These are phyloP conservation scores for Candida glaebosa DNA, from an alignment of 805 yeast species.

Conservation along the genomic window DNA sequence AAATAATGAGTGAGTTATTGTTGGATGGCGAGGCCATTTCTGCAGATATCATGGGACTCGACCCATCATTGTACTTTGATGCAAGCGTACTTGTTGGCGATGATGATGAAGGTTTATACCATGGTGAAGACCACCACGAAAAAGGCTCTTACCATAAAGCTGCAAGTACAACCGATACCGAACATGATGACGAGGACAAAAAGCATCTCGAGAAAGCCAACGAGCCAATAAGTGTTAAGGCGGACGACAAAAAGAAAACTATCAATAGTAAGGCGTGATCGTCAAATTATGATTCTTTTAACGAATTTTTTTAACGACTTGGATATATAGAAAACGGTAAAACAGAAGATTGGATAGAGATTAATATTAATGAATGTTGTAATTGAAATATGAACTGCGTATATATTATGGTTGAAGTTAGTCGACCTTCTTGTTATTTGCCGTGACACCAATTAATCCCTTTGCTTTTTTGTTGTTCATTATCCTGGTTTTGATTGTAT, in stretches of 20 bases:
- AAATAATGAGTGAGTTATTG: slow-evolving; percentile 80
- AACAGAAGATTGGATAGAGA: not conserved
- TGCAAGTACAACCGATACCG: not conserved
- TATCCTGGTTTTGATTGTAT: slow-evolving; percentile 4
- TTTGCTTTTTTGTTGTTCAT: slow-evolving; percentile 2
- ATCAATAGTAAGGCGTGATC: not conserved
- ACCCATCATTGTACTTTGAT: slow-evolving; percentile 85
- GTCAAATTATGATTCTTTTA: not conserved
- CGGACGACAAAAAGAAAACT: not conserved
- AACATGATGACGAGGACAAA: not conserved
- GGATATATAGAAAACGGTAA: not conserved
- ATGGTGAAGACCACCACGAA: not conserved
- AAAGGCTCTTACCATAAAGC: too few relatives aligned
- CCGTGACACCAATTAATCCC: slow-evolving; percentile 1
- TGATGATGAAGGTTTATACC: slow-evolving; percentile 9
- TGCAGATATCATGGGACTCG: slow-evolving; percentile 78
- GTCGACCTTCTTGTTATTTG: not conserved
- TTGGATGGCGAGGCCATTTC: slow-evolving; percentile 77
- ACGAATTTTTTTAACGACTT: not conserved
- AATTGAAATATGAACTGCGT: not conserved
- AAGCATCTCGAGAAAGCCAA: not conserved
- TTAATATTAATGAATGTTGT: too few relatives aligned
- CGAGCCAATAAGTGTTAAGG: not conserved
- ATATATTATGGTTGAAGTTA: too few relatives aligned
- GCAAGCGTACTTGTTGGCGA: slow-evolving; percentile 46